Conservation (phyloP, 768 basidiomycete species). For the Suillus fuscotomentosus region DNA sequence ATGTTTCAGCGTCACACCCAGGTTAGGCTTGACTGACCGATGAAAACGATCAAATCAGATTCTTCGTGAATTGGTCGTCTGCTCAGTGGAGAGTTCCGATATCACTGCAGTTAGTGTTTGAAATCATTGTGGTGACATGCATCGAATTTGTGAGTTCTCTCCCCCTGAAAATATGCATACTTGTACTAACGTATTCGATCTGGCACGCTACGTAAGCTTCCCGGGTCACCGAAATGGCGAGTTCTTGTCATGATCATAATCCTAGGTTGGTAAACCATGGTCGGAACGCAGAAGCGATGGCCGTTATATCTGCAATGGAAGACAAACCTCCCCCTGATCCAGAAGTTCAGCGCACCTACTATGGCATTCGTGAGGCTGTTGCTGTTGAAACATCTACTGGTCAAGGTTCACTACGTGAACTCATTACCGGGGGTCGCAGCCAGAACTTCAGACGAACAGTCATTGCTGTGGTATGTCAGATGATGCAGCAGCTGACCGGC, state of each 20-base stretch:
- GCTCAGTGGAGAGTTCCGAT: no score
- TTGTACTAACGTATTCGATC: background rate
- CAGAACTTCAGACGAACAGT: constrained; percentile 39
- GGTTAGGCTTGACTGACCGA: background rate
- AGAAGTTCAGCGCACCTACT: constrained; percentile 32
- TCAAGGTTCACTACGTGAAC: no score
- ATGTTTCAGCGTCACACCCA: constrained; percentile 3
- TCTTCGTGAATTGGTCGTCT: constrained; percentile 13
- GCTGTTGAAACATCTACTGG: no score
- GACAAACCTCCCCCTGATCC: constrained; percentile 32
- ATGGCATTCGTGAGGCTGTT: constrained; percentile 37
- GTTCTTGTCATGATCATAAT: background rate
- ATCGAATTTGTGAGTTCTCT: constrained; percentile 29
- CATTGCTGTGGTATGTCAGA: constrained; percentile 15
- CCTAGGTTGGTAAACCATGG: constrained; percentile 39
- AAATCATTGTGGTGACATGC: constrained; percentile 35
- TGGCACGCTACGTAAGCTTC: constrained; percentile 22
- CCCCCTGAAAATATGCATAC: background rate
- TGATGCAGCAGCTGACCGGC: constrained; percentile 33
- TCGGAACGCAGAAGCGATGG: constrained; percentile 20
- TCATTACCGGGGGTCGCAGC: constrained; percentile 33
- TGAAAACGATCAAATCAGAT: constrained; percentile 12
- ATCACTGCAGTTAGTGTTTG: constrained; percentile 22
- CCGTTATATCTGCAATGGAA: constrained; percentile 38
- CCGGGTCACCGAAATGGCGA: constrained; percentile 34